Base-by-base conservation (phyloP, 495 filamentous ascomycete genomes). In the Viridothelium virens region DNA sequence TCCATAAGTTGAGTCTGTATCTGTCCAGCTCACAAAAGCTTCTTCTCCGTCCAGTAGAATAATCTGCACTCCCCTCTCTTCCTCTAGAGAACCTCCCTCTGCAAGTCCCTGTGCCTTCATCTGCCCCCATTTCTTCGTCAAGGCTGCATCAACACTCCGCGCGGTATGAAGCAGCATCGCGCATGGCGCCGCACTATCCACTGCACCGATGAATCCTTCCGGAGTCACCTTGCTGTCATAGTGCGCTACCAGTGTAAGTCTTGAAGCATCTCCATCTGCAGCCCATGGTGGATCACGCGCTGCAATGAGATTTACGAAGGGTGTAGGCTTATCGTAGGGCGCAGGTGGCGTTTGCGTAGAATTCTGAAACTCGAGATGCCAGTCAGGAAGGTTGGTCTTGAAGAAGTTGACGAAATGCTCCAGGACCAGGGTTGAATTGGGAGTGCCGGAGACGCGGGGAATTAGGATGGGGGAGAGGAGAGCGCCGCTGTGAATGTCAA, bases 1-100 rank as follows among this genome's bases (percentile, higher is more conserved):
- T 1, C 94, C 94, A 70, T 97, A 98, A 5, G 96, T 76, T 3
- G 89, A 93, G 76, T 98, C 94, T 0, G 77, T 83, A 56, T 80
- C 82, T 12, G 86, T 87, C 94, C 94, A 98, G 1, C 66, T 69
- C 48, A 83, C 72, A 75, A 96, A 97, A 1, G 94, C 91, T 77
- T 98, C 94, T 78, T 98, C 94, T 2, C 94, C 94, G 75, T 98
- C 94, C 33, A 98, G 75, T 62, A 97, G 84, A 36, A 98, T 69
- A 48, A 98, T 86, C 80, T 97, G 94, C 38, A 98, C 83, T 6
- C 94, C 94, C 71, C 84, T 86, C 64, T 90, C 85, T 70, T 89
- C 88, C 34, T 87, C 87, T 12, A 90, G 65, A 4, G 71, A 71
- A 33, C 70, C 73, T 0, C 74, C 77, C 62, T 79, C 77, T 25